Percentiles rank a stretch among this genome's conserved stretches.
These are phyloP conservation scores for Trametes cingulata DNA, from an alignment of 768 basidiomycete genomes.

Conservation along the genomic window DNA sequence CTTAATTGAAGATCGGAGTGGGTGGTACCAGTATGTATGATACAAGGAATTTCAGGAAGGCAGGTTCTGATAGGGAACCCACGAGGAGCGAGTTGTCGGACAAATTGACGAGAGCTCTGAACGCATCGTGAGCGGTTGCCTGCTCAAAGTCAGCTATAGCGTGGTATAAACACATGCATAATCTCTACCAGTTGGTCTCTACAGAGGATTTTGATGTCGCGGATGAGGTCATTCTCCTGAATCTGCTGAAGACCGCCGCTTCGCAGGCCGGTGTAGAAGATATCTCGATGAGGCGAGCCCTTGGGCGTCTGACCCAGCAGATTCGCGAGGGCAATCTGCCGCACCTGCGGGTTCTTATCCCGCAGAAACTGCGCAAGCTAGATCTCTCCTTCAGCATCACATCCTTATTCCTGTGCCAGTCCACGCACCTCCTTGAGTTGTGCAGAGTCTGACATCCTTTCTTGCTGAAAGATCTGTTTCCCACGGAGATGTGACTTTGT, in stretches of 20 bases:
- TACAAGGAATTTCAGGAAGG: conserved; percentile 78
- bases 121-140: conserved; percentile 93
- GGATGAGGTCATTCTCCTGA: conserved; percentile 67
- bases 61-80: conserved; percentile 62
- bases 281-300: conserved; percentile 66
- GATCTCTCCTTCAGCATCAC: neutral
- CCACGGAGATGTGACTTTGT: conserved; percentile 1
- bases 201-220: conserved; percentile 85
- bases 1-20: conserved; percentile 16
- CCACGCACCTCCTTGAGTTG: conserved; percentile 42
- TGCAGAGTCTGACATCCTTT: conserved; percentile 33
- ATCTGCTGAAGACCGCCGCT: conserved; percentile 56
- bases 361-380: conserved; percentile 84
- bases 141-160: conserved; percentile 33
- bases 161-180: conserved; percentile 16
- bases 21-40: conserved; percentile 88
- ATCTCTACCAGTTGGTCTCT: conserved; percentile 77
- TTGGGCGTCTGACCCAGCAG: conserved; percentile 78
- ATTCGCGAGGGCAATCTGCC: conserved; percentile 83
- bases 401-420: neutral
- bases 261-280: conserved; percentile 70
- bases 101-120: conserved; percentile 91
- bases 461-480: conserved; percentile 23
- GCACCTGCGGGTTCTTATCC: conserved; percentile 84
- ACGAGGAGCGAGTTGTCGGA: conserved; percentile 79